These are phyloP conservation scores for Scheffersomyces coipomensis DNA, from an alignment of 805 yeast species.

Conservation along the genomic window DNA sequence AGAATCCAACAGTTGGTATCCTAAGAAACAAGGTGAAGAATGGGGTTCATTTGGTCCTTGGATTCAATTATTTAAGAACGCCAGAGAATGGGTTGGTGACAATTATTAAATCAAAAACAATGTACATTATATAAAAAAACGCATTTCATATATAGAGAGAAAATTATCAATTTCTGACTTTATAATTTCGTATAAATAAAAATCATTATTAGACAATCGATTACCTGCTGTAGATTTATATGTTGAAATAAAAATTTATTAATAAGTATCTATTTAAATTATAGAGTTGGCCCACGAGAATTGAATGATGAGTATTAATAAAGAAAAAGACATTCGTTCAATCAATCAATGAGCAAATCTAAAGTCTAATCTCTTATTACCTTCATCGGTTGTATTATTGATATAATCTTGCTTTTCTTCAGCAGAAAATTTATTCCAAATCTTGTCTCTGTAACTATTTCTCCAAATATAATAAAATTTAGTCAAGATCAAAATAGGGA, in stretches of 20 bases:
- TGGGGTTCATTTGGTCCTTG: constrained; percentile 94
- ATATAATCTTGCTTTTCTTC: constrained; percentile 52
- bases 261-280: no score
- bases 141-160: not conserved
- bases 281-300: no score
- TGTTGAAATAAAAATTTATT: no score
- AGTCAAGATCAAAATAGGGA: constrained; percentile 22
- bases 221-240: no score
- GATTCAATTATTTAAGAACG: constrained; percentile 89
- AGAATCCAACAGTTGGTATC: constrained; percentile 91
- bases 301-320: no score
- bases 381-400: constrained; percentile 45
- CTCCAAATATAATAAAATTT: constrained; percentile 38
- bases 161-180: no score
- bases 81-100: constrained; percentile 86
- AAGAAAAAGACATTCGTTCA: no score
- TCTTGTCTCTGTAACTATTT: constrained; percentile 40
- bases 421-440: constrained; percentile 49
- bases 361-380: constrained; percentile 57
- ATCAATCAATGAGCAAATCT: constrained; percentile 27
- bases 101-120: constrained; percentile 9
- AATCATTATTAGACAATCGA: no score
- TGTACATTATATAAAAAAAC: not conserved
- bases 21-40: constrained; percentile 51
- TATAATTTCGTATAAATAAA: no score